These are phyloP conservation scores for Nadsonia commutata DNA, from an alignment of 1,139 yeast species.

Conservation along the genomic window DNA sequence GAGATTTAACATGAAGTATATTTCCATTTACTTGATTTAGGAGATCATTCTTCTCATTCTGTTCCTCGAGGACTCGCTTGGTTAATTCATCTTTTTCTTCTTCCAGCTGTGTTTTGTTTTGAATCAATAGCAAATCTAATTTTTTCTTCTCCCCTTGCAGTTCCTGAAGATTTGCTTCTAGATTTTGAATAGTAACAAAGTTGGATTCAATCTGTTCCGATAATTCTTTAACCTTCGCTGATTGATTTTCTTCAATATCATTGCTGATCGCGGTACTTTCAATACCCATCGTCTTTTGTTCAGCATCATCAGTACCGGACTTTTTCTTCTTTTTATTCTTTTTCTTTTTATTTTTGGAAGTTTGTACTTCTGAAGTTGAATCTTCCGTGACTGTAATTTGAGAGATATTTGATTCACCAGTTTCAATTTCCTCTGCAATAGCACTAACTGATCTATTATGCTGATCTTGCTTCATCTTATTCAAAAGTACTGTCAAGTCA, in stretches of 20 bases:
- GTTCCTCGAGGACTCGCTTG: background rate
- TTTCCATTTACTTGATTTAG: background rate
- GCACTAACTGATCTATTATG: no score
- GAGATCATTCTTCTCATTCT: background rate
- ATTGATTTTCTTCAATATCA: background rate
- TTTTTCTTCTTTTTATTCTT: conserved; percentile 5
- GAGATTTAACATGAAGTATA: background rate
- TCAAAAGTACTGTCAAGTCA: background rate
- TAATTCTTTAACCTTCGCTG: background rate
- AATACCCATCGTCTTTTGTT: background rate
- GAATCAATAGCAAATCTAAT: background rate
- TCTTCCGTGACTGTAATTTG: background rate
- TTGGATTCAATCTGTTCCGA: background rate
- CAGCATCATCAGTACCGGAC: conserved; percentile 2
- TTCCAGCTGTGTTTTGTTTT: background rate
- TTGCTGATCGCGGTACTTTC: background rate
- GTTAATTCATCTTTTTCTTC: background rate
- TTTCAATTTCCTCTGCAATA: conserved; percentile 3
- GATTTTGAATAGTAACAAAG: background rate
- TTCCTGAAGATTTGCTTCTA: background rate
- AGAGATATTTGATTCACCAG: background rate
- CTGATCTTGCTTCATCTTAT: background rate
- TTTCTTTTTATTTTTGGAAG: conserved; percentile 1
- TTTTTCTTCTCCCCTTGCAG: background rate
- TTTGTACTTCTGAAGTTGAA: background rate